Conservation (phyloP, 352 stramenopile species). For the Phytophthora sansomeana region DNA sequence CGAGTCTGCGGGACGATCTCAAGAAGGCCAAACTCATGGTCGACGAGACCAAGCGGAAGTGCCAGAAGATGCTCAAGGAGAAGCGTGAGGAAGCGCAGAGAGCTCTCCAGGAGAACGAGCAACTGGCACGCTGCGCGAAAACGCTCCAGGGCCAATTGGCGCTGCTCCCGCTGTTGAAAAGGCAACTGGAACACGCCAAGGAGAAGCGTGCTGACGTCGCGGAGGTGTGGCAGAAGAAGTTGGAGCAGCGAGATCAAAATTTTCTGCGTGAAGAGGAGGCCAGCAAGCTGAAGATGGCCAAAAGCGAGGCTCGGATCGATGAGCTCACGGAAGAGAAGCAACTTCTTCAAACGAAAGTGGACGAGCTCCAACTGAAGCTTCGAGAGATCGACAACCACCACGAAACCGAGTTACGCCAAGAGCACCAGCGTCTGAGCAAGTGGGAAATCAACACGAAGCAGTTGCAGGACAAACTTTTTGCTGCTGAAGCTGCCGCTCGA, state of each 20-base stretch:
- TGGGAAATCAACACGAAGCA: slow-evolving; percentile 38
- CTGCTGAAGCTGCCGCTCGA: slow-evolving; percentile 32
- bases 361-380: slow-evolving; percentile 35
- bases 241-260: slow-evolving; percentile 50
- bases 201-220: slow-evolving; percentile 44
- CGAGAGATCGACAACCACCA: slow-evolving; percentile 31
- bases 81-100: slow-evolving; percentile 62
- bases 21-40: slow-evolving; percentile 48
- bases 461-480: slow-evolving; percentile 45
- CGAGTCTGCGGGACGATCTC: slow-evolving; percentile 38
- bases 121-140: slow-evolving; percentile 33
- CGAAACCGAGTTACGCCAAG: slow-evolving; percentile 26
- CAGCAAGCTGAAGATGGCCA: slow-evolving; percentile 46
- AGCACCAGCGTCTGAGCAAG: slow-evolving; percentile 33
- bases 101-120: slow-evolving; percentile 59
- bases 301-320: slow-evolving; percentile 34
- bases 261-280: slow-evolving; percentile 64
- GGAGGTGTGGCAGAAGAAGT: slow-evolving; percentile 31
- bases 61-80: slow-evolving; percentile 57
- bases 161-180: slow-evolving; percentile 61
- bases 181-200: slow-evolving; percentile 55
- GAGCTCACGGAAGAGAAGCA: slow-evolving; percentile 39
- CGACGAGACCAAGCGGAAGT: slow-evolving; percentile 58
- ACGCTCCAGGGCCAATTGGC: slow-evolving; percentile 48
- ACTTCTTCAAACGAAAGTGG: slow-evolving; percentile 31